Evolutionary conservation across 2,329 filamentous ascomycete species (phyloP).

Genomic region (Ciborinia camelliae): DNA sequence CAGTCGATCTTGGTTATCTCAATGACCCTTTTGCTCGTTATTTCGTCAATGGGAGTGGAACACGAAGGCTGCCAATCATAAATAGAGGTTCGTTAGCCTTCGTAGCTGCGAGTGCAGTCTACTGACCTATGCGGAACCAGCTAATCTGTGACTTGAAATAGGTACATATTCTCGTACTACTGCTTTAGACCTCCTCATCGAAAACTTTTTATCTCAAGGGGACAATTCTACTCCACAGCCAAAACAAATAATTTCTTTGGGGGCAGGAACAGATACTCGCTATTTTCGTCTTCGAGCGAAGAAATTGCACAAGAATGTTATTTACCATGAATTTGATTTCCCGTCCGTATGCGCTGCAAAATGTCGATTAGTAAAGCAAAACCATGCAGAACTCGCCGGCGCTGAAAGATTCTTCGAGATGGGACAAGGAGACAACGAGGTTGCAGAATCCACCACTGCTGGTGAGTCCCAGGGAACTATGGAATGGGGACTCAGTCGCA

Average conservation of each 20-base stretch:
- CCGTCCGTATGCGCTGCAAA: slow-evolving; percentile 64
- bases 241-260: slow-evolving; percentile 85
- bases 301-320: slow-evolving; percentile 42
- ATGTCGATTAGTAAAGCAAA: slow-evolving; percentile 23
- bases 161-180: slow-evolving; percentile 90
- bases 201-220: slow-evolving; percentile 57
- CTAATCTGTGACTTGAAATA: slow-evolving; percentile 37
- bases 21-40: slow-evolving; percentile 72
- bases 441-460: slow-evolving; percentile 34
- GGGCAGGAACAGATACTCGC: slow-evolving; percentile 90
- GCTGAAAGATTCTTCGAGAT: slow-evolving; percentile 4
- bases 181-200: slow-evolving; percentile 75
- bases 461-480: slow-evolving; percentile 25
- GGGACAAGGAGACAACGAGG: slow-evolving; percentile 20
- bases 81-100: slow-evolving; percentile 67
- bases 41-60: slow-evolving; percentile 58
- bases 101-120: slow-evolving; percentile 17
- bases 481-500: slow-evolving; percentile 32
- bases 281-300: slow-evolving; percentile 63
- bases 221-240: slow-evolving; percentile 24
- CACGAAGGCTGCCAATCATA: slow-evolving; percentile 80
- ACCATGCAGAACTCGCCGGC: slow-evolving; percentile 4
- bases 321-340: slow-evolving; percentile 95
- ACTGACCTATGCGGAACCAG: slow-evolving; percentile 1
- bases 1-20: slow-evolving; percentile 81